Conservation (phyloP, 495 filamentous ascomycete genomes). For the Podospora tetraspora region DNA sequence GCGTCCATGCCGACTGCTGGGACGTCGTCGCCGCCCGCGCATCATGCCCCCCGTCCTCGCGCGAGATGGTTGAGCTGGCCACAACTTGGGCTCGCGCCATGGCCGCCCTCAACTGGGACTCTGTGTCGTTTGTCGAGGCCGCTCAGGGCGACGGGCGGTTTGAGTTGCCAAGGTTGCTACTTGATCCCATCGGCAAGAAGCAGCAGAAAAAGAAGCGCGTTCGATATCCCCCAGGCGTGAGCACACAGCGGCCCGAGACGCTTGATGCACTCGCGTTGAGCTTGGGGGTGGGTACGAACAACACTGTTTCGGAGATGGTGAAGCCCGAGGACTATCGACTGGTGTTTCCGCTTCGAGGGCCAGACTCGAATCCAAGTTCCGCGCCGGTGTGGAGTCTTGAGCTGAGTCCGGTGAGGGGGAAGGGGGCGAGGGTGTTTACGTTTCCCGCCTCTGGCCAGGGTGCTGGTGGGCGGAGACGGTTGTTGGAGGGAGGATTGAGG, state of each 20-base stretch:
- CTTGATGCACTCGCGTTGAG: neutral
- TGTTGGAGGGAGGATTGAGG: neutral
- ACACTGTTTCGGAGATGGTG: neutral
- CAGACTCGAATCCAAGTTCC: neutral
- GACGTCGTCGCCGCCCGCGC: conserved; percentile 13
- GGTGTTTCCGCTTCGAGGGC: neutral
- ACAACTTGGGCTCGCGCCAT: conserved; percentile 14
- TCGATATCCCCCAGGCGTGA: neutral
- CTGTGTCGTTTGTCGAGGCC: neutral
- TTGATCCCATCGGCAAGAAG: neutral
- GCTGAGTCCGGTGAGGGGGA: neutral
- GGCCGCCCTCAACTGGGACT: conserved; percentile 18
- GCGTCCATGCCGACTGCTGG: conserved; percentile 25
- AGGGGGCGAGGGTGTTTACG: neutral
- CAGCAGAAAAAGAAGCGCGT: neutral
- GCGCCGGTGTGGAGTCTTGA: neutral
- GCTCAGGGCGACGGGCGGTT: neutral
- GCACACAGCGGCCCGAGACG: neutral
- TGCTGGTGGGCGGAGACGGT: neutral
- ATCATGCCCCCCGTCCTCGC: neutral
- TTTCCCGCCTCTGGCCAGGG: neutral
- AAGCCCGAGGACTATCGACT: neutral
- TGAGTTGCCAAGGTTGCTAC: neutral
- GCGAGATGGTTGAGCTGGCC: conserved; percentile 4
- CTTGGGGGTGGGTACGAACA: neutral